Evolutionary conservation across 1,139 yeast species (phyloP).

Genomic region (Kluyveromyces sp.): DNA sequence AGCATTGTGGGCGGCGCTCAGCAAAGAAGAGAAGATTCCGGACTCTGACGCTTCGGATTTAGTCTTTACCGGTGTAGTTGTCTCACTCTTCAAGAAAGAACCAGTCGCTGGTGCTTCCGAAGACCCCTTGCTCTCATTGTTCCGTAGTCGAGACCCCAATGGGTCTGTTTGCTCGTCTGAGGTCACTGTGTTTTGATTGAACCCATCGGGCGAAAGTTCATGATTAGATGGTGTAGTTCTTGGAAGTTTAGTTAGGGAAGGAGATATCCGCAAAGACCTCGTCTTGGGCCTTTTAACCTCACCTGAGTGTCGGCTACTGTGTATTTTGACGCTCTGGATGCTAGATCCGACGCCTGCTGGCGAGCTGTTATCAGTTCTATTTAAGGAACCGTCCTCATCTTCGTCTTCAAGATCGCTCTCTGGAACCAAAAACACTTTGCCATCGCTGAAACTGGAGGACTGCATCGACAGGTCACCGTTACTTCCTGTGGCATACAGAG

Average conservation of each 20-base stretch:
- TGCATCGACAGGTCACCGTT: background rate
- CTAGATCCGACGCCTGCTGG: background rate
- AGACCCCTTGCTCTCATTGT: background rate
- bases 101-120: background rate
- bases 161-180: slow-evolving; percentile 3
- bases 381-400: too few species aligned
- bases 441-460: background rate
- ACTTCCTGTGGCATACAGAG: background rate
- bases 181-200: background rate
- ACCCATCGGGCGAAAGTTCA: background rate
- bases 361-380: background rate
- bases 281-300: background rate
- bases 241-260: background rate
- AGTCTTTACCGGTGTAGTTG: background rate
- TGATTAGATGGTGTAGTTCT: background rate
- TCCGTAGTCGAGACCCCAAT: slow-evolving; percentile 2
- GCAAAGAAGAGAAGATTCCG: slow-evolving; percentile 31
- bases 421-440: background rate
- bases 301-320: background rate
- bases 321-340: background rate
- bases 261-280: slow-evolving; percentile 3
- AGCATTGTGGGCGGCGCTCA: slow-evolving; percentile 35
- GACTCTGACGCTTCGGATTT: slow-evolving; percentile 6
- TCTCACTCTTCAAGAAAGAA: background rate
- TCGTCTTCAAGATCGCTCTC: slow-evolving; percentile 1